These are phyloP conservation scores for Talaromyces marneffei DNA, from an alignment of 2,329 filamentous ascomycete species.

Conservation along the genomic window DNA sequence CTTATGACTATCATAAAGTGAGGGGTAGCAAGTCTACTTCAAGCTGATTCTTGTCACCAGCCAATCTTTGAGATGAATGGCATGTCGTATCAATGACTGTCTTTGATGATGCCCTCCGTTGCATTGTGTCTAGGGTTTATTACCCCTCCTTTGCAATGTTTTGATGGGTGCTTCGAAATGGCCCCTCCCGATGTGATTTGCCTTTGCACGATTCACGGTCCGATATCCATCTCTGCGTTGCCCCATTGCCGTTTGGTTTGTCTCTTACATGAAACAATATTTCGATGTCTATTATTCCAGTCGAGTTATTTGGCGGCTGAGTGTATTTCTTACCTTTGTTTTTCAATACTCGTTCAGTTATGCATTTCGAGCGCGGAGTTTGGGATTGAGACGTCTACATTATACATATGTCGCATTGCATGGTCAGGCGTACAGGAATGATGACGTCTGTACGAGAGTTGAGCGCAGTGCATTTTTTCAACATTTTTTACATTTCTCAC, in stretches of 20 bases:
- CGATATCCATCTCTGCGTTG: neutral
- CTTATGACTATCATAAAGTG: neutral
- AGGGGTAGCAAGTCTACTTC: neutral
- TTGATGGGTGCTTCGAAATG: neutral
- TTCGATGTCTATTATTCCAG: neutral
- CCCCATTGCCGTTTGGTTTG: neutral
- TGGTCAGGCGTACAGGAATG: slow-evolving; percentile 13
- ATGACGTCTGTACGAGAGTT: slow-evolving; percentile 13
- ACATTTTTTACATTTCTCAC: neutral
- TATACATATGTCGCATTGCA: slow-evolving; percentile 14
- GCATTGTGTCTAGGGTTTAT: neutral
- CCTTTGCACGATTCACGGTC: neutral
- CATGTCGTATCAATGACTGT: neutral
- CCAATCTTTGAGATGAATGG: neutral
- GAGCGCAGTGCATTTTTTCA: slow-evolving; percentile 6
- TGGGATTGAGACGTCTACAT: slow-evolving; percentile 9
- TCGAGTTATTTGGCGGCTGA: neutral
- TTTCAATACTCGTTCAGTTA: slow-evolving; percentile 6
- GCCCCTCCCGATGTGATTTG: neutral
- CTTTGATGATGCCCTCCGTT: neutral
- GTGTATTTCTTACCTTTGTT: slow-evolving; percentile 7
- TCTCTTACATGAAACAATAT: neutral
- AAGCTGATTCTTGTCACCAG: neutral
- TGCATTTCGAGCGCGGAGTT: slow-evolving; percentile 16
- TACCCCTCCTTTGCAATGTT: neutral